These are phyloP conservation scores for Thelephora ganbajun DNA, from an alignment of 768 basidiomycete species.

Conservation along the genomic window DNA sequence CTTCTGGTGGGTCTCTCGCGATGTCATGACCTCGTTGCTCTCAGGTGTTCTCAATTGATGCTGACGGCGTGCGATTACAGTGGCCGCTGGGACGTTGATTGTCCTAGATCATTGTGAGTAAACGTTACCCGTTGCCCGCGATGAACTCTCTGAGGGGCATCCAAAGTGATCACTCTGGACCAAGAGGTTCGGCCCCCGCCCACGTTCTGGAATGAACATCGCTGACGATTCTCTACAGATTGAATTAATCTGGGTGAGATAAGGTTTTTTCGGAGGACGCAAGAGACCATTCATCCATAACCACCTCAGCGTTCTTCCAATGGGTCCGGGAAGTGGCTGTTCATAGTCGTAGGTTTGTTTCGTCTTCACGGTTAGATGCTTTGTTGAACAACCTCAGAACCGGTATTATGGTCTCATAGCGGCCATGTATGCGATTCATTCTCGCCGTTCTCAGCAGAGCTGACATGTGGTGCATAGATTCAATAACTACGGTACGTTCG, in stretches of 20 bases:
- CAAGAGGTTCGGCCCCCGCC: conserved; percentile 27
- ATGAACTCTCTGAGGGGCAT: neutral
- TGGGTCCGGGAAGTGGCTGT: conserved; percentile 31
- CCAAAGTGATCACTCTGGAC: conserved; percentile 34
- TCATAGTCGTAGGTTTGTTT: conserved; percentile 30
- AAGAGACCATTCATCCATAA: neutral
- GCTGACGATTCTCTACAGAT: conserved; percentile 20
- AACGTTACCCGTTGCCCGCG: neutral
- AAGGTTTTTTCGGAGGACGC: neutral
- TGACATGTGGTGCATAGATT: conserved; percentile 20
- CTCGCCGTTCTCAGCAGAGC: neutral
- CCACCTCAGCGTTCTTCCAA: neutral
- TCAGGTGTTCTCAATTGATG: too few relatives aligned
- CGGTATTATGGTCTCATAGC: conserved; percentile 41
- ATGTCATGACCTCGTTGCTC: too few relatives aligned
- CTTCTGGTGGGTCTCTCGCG: too few relatives aligned
- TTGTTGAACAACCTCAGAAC: conserved; percentile 24
- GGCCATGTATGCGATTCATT: conserved; percentile 28
- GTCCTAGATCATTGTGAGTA: conserved; percentile 39
- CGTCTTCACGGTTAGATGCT: neutral
- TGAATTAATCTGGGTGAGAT: conserved; percentile 38
- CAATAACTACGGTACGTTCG: conserved; percentile 36
- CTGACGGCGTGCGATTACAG: too few relatives aligned
- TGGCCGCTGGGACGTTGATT: conserved; percentile 37
- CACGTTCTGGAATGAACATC: neutral